Conservation (phyloP, 305 asterid genomes). For the Fraxinus platypoda region DNA sequence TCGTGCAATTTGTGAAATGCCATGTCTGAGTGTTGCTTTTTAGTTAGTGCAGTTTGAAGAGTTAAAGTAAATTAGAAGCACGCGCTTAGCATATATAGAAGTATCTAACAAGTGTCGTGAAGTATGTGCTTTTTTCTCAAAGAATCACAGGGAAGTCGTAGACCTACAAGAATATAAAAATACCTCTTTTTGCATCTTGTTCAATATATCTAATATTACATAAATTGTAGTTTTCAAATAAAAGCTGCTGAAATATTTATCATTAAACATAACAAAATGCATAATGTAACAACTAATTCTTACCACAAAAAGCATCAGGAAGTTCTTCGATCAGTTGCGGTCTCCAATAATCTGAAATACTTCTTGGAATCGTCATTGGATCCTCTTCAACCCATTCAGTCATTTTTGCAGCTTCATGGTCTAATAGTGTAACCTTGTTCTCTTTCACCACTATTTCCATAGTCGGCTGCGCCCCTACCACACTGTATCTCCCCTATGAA, state of each 20-base stretch:
- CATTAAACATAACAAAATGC: not conserved
- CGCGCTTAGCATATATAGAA: not conserved
- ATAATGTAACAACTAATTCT: slow-evolving; percentile 4
- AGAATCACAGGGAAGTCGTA: not conserved
- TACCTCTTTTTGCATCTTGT: not conserved
- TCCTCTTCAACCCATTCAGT: slow-evolving; percentile 54
- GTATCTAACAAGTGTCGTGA: not conserved
- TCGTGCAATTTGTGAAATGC: not conserved
- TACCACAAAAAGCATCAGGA: slow-evolving; percentile 86
- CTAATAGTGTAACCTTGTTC: slow-evolving; percentile 60
- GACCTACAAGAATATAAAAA: not conserved
- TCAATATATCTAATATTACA: not conserved
- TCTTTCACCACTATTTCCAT: slow-evolving; percentile 79
- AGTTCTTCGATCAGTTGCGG: slow-evolving; percentile 61
- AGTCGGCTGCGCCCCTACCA: slow-evolving; percentile 76
- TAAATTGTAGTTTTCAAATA: not conserved
- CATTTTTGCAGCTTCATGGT: slow-evolving; percentile 50
- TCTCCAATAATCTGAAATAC: slow-evolving; percentile 65
- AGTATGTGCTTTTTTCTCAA: not conserved
- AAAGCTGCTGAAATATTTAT: not conserved
- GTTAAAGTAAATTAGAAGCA: not conserved
- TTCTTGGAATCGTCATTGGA: slow-evolving; percentile 66
- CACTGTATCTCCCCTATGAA: slow-evolving; percentile 81
- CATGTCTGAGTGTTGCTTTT: not conserved
- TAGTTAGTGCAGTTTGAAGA: not conserved